These are phyloP conservation scores for Monilinia polystroma DNA, from an alignment of 2,329 filamentous ascomycete genomes.

Conservation along the genomic window DNA sequence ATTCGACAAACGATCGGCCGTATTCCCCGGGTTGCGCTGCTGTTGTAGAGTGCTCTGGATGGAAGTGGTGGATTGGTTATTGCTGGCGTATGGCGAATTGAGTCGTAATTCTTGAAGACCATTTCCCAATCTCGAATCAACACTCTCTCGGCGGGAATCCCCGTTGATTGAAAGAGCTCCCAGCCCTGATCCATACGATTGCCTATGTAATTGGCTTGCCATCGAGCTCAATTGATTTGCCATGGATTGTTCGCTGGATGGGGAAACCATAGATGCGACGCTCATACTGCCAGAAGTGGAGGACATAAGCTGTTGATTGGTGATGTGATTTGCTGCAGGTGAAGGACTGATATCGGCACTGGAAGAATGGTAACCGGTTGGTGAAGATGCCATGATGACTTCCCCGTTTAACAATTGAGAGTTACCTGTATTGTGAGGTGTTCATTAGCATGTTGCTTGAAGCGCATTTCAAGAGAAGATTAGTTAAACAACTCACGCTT, in stretches of 20 bases:
- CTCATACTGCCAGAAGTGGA: conserved; percentile 61
- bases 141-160: conserved; percentile 68
- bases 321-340: conserved; percentile 49
- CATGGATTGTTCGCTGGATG: conserved; percentile 44
- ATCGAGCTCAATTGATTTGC: conserved; percentile 26
- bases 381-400: conserved; percentile 26
- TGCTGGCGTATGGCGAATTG: conserved; percentile 70
- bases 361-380: conserved; percentile 46
- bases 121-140: conserved; percentile 75
- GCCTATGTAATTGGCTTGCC: conserved; percentile 31
- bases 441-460: not conserved
- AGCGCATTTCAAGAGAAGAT: not conserved
- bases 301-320: conserved; percentile 52
- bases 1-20: conserved; percentile 48
- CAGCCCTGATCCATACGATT: conserved; percentile 27
- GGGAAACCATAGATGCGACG: conserved; percentile 64
- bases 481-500: conserved; percentile 48
- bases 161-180: conserved; percentile 36
- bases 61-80: conserved; percentile 74
- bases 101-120: conserved; percentile 69
- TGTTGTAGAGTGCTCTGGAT: conserved; percentile 69
- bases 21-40: conserved; percentile 58
- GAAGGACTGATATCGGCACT: conserved; percentile 62
- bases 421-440: conserved; percentile 28
- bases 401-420: conserved; percentile 31